A percentile compares a stretch with the other conserved stretches of the same genome.
Evolutionary conservation across 2,329 filamentous ascomycete genomes (phyloP).

Genomic region (Scedosporium apiospermum): DNA sequence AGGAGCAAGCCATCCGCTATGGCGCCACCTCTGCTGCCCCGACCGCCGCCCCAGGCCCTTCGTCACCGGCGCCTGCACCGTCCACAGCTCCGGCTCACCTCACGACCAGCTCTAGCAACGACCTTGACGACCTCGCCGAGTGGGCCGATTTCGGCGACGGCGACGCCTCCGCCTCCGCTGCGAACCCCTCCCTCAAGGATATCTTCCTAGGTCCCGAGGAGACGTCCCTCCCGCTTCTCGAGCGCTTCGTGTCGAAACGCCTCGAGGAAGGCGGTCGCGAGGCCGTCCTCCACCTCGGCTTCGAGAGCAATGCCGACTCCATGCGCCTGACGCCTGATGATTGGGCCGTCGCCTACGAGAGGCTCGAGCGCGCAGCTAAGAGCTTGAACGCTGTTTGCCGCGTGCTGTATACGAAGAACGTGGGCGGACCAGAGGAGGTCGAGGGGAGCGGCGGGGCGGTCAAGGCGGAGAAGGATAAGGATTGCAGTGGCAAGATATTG

Average conservation of each 20-base stretch:
- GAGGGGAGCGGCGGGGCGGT: slow-evolving; percentile 69
- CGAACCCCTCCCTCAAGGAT: slow-evolving; percentile 61
- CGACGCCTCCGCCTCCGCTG: slow-evolving; percentile 48
- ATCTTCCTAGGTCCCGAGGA: slow-evolving; percentile 59
- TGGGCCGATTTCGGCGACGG: slow-evolving; percentile 62
- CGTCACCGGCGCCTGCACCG: neutral
- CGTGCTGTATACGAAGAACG: slow-evolving; percentile 80
- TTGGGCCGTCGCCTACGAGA: slow-evolving; percentile 63
- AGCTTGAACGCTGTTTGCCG: slow-evolving; percentile 64
- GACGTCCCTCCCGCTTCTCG: slow-evolving; percentile 52
- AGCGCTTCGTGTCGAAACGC: slow-evolving; percentile 55
- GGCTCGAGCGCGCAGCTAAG: slow-evolving; percentile 57
- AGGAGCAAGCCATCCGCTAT: slow-evolving; percentile 63
- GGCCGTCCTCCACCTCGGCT: slow-evolving; percentile 81
- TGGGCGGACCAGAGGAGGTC: slow-evolving; percentile 63
- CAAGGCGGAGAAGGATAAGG: slow-evolving; percentile 67
- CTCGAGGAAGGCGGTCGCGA: slow-evolving; percentile 81
- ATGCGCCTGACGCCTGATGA: slow-evolving; percentile 68
- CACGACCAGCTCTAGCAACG: slow-evolving; percentile 36
- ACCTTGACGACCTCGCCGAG: slow-evolving; percentile 87
- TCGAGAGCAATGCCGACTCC: slow-evolving; percentile 79
- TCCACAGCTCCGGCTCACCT: slow-evolving; percentile 18
- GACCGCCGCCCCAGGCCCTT: slow-evolving; percentile 15
- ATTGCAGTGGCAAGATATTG: slow-evolving; percentile 77
- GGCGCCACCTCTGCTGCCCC: slow-evolving; percentile 17